Percentiles rank a stretch among this genome's conserved stretches.
Conservation (phyloP, 1,284 basidiomycete genomes). For the Sutorius eximius region DNA sequence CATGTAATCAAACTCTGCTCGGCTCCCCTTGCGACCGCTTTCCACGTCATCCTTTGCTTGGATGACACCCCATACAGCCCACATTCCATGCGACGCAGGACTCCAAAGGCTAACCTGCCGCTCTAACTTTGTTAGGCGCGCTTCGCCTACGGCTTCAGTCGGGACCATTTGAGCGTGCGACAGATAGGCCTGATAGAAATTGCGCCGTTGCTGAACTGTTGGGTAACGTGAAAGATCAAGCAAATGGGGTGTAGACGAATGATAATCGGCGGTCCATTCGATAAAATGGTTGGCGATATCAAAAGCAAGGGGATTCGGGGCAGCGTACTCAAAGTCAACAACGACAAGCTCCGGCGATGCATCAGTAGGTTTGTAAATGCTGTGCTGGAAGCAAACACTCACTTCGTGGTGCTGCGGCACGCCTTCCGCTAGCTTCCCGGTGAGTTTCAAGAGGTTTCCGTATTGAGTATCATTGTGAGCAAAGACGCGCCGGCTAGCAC, state of each 20-base stretch:
- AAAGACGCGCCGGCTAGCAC: constrained; percentile 67
- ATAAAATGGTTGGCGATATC: constrained; percentile 97
- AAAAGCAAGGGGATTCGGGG: constrained; percentile 84
- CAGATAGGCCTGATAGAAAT: constrained; percentile 86
- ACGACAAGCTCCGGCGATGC: constrained; percentile 71
- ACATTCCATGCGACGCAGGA: constrained; percentile 85
- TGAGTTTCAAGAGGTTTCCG: constrained; percentile 84
- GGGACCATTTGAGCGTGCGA: constrained; percentile 43
- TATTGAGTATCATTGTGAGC: constrained; percentile 94
- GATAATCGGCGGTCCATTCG: constrained; percentile 94
- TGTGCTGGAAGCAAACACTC: constrained; percentile 20
- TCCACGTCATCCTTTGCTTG: constrained; percentile 83
- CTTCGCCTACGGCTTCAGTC: constrained; percentile 35
- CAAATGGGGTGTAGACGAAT: constrained; percentile 72
- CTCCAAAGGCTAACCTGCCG: constrained; percentile 82
- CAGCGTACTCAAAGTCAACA: constrained; percentile 94
- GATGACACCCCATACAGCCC: constrained; percentile 91
- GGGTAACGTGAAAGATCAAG: constrained; percentile 74
- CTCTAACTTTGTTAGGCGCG: constrained; percentile 56
- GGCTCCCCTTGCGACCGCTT: constrained; percentile 46
- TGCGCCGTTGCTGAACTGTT: constrained; percentile 64
- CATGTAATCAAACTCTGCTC: constrained; percentile 79
- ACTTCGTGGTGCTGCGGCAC: constrained; percentile 70
- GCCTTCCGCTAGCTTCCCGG: constrained; percentile 48
- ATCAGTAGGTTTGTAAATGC: constrained; percentile 9